phyloP scores from a whole-genome alignment of 2,329 filamentous ascomycete species.

The Ceratocystis papillata region DNA sequence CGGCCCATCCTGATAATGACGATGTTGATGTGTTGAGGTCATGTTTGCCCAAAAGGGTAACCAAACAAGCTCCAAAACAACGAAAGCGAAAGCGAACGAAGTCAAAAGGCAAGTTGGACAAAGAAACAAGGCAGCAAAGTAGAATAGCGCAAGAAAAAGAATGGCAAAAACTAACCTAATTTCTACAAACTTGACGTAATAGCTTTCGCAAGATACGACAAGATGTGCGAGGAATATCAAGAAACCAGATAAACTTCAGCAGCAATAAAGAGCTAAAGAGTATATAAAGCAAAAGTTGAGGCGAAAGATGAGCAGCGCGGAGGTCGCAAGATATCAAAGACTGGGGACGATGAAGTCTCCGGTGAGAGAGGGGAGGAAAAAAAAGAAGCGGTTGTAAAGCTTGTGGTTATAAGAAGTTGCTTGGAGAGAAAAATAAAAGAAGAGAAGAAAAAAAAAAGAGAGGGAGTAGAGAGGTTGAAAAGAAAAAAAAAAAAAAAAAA shows the following conservation, averaged over 20 bases:
- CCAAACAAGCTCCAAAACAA: too few relatives aligned
- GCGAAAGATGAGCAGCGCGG: conserved; percentile 15
- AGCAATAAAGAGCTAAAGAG: conserved; percentile 21
- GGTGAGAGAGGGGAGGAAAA: conserved; percentile 2
- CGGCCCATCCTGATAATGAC: too few relatives aligned
- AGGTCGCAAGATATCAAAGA: conserved; percentile 18
- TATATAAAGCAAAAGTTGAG: conserved; percentile 2
- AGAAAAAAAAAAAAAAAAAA: background rate
- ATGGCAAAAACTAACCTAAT: background rate
- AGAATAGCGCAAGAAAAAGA: background rate
- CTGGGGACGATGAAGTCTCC: conserved; percentile 18
- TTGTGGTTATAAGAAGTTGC: conserved; percentile 15
- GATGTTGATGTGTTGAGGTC: too few relatives aligned
- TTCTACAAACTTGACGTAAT: background rate
- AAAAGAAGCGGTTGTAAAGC: conserved; percentile 10
- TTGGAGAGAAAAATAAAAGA: conserved; percentile 4
- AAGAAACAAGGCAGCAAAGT: too few relatives aligned
- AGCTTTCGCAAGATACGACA: background rate
- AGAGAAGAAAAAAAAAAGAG: background rate
- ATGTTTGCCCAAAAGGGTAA: too few relatives aligned
- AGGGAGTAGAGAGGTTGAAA: background rate
- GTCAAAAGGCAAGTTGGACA: too few relatives aligned
- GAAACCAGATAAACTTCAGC: conserved; percentile 14
- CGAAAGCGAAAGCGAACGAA: too few relatives aligned
- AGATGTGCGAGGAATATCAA: background rate